Percentiles rank a stretch among this genome's conserved stretches.
phyloP scores from a whole-genome alignment of 345 rosid genomes.

The Limnanthes douglasii region DNA sequence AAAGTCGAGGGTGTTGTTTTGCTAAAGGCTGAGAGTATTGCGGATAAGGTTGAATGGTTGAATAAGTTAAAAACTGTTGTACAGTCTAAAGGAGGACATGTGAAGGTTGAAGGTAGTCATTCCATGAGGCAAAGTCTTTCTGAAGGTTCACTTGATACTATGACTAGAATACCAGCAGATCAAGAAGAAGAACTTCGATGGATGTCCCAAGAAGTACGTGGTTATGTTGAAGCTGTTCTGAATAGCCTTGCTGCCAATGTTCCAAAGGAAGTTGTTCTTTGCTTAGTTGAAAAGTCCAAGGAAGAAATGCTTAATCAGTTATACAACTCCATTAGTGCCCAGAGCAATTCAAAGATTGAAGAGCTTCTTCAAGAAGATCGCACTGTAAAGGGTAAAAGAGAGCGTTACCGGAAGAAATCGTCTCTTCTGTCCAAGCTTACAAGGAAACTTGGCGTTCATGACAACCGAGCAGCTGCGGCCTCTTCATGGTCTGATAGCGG shows the following conservation, averaged over 20 bases:
- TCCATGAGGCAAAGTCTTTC: constrained; percentile 87
- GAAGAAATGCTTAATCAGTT: constrained; percentile 98
- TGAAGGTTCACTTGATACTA: constrained; percentile 95
- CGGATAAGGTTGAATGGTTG: constrained; percentile 84
- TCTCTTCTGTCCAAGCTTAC: constrained; percentile 71
- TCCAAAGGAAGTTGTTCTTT: constrained; percentile 97
- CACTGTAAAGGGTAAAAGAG: constrained; percentile 67
- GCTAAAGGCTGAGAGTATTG: constrained; percentile 75
- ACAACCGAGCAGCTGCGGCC: constrained; percentile 82
- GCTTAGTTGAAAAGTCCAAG: constrained; percentile 97
- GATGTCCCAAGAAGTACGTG: constrained; percentile 99
- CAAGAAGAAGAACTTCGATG: constrained; percentile 98
- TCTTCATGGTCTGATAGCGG: constrained; percentile 50
- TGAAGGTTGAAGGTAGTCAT: constrained; percentile 35
- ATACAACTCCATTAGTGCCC: constrained; percentile 78
- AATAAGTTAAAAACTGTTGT: constrained; percentile 56
- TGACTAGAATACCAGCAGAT: constrained; percentile 82
- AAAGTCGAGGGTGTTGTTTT: constrained; percentile 62
- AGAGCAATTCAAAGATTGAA: constrained; percentile 63
- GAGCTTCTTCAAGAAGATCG: constrained; percentile 86
- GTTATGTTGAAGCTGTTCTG: constrained; percentile 98
- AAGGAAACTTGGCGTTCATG: constrained; percentile 78
- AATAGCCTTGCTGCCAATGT: constrained; percentile 98
- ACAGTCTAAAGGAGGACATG: constrained; percentile 58
- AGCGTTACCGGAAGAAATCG: constrained; percentile 73